Conservation (phyloP, 1,139 yeast species). For the Hyphopichia khmerensis region DNA sequence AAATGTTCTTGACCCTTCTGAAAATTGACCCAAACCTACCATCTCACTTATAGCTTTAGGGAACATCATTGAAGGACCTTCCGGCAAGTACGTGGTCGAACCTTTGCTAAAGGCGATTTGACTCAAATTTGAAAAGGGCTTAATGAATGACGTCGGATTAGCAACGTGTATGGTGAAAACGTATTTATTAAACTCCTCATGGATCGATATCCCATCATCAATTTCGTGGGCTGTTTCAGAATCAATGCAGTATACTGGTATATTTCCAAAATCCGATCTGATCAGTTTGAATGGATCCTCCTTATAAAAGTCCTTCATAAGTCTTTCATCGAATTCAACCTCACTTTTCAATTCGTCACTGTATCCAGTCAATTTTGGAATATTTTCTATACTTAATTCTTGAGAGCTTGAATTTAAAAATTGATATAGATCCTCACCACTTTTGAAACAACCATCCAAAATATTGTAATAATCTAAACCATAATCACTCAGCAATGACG, state of each 20-base stretch:
- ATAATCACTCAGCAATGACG: conserved; percentile 36
- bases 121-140: conserved; percentile 49
- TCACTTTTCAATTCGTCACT: neutral
- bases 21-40: conserved; percentile 58
- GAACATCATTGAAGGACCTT: conserved; percentile 63
- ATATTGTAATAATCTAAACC: conserved; percentile 44
- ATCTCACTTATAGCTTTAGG: conserved; percentile 55
- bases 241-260: conserved; percentile 83
- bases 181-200: conserved; percentile 30
- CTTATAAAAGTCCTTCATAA: conserved; percentile 21
- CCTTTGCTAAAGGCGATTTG: conserved; percentile 61
- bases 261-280: conserved; percentile 36
- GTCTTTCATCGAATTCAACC: neutral
- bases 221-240: conserved; percentile 80
- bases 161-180: conserved; percentile 76
- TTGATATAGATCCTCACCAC: neutral
- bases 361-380: neutral
- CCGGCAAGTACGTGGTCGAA: conserved; percentile 75
- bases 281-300: conserved; percentile 33
- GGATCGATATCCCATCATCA: conserved; percentile 86
- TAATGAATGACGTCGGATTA: conserved; percentile 72
- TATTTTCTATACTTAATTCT: neutral
- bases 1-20: conserved; percentile 40
- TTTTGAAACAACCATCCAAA: conserved; percentile 16
- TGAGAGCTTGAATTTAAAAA: neutral